Conservation (phyloP, 1,139 yeast species). For the Geotrichum carabidarum region DNA sequence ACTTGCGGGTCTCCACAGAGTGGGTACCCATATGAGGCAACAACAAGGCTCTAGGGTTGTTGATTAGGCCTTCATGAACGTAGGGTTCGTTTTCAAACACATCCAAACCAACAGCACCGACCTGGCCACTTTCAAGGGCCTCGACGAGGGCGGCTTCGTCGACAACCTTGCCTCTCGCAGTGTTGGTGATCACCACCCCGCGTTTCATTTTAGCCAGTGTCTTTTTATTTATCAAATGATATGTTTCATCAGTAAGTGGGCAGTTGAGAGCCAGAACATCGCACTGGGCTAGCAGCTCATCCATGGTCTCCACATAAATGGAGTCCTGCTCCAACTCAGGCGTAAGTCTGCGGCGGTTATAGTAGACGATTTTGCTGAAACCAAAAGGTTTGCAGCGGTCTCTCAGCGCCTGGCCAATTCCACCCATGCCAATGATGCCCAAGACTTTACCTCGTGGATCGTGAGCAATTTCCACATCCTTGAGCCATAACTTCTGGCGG, state of each 20-base stretch:
- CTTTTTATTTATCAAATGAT: conserved; percentile 53
- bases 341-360: conserved; percentile 54
- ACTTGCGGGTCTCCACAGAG: conserved; percentile 49
- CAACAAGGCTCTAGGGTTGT: conserved; percentile 46
- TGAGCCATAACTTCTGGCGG: conserved; percentile 38
- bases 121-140: conserved; percentile 63
- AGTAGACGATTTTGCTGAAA: conserved; percentile 54
- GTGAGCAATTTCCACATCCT: conserved; percentile 35
- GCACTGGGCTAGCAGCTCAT: conserved; percentile 50
- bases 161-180: conserved; percentile 63
- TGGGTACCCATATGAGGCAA: conserved; percentile 68
- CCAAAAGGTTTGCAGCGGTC: conserved; percentile 63
- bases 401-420: conserved; percentile 70
- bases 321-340: conserved; percentile 52
- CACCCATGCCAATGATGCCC: conserved; percentile 78
- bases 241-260: conserved; percentile 52
- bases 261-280: conserved; percentile 61
- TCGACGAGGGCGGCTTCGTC: conserved; percentile 66
- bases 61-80: conserved; percentile 36
- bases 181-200: conserved; percentile 62
- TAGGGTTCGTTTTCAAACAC: conserved; percentile 79
- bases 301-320: conserved; percentile 48
- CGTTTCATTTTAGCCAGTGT: conserved; percentile 57
- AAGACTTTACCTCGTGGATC: conserved; percentile 62
- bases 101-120: conserved; percentile 72